Percentiles rank a stretch among this genome's conserved stretches.
Evolutionary conservation across 352 stramenopile species (phyloP).

Genomic region (Globisporangium camurandrum): DNA sequence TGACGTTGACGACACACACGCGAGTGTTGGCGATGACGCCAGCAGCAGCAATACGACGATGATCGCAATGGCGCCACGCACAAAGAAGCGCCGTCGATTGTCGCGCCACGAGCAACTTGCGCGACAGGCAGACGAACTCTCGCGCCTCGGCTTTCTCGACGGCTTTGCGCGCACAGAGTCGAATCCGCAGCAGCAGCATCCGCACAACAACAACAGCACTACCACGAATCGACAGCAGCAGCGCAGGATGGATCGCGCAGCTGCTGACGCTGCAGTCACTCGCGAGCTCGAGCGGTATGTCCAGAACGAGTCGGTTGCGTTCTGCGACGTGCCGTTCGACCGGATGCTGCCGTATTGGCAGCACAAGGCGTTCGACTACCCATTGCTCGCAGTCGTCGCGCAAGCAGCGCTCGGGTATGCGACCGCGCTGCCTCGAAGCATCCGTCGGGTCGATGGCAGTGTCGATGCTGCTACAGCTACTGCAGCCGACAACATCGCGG

Average conservation of each 20-base stretch:
- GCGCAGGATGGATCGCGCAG: conserved; percentile 1
- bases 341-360: conserved; percentile 15
- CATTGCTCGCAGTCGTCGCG: conserved; percentile 11
- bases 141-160: conserved; percentile 13
- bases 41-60: not conserved
- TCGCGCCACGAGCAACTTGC: conserved; percentile 10
- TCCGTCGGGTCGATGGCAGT: too few relatives aligned
- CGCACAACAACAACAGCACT: too few relatives aligned
- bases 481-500: too few relatives aligned
- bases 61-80: not conserved
- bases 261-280: conserved; percentile 1
- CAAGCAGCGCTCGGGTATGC: conserved; percentile 7
- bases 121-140: conserved; percentile 12
- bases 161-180: not conserved
- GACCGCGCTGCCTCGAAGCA: not conserved
- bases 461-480: too few relatives aligned
- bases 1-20: too few relatives aligned
- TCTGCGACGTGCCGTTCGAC: conserved; percentile 14
- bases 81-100: conserved; percentile 10
- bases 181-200: not conserved
- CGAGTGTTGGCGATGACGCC: not conserved
- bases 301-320: conserved; percentile 14
- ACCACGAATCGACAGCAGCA: not conserved
- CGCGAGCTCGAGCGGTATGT: conserved; percentile 15
- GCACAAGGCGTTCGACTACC: conserved; percentile 18